Base-by-base conservation (phyloP, 1,284 basidiomycete species). In the Ceratobasidium sp. region DNA sequence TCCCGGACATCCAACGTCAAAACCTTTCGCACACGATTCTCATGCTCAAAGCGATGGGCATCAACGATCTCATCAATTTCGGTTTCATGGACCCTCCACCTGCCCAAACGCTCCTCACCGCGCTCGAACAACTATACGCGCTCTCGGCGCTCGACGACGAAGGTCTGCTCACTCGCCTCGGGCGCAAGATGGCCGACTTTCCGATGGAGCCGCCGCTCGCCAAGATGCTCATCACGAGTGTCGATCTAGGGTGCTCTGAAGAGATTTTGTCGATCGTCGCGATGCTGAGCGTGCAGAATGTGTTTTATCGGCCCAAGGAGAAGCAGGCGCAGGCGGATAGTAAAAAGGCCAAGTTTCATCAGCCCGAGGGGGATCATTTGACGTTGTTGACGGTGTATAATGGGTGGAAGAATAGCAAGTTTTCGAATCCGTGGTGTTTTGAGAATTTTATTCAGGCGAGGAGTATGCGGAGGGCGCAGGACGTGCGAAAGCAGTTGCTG, bases 361-460 rank as follows among this genome's bases (percentile, higher is more conserved):
- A 96, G 83, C 86, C 90, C 2, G 91, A 93, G 74, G 97, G 97
- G 28, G 97, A 99, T 83, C 96, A 98, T 83, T 87, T 98, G 78
- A 98, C 96, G 15, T 89, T 93, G 76, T 88, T 98, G 79, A 97
- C 96, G 3, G 98, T 99, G 1, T 99, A 99, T 87, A 99, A 99
- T 81, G 97, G 95, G 9, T 99, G 98, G 98, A 98, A 97, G 83
- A 92, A 89, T 9, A 95, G 93, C 81, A 98, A 95, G 84, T 99
- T 97, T 84, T 95, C 94, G 68, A 96, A 96, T 85, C 96, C 97
- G 1, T 98, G 96, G 97, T 97, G 95, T 84, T 96, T 95, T 82
- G 95, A 96, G 85, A 99, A 99, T 85, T 99, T 96, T 83, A 96
- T 99, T 66, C 98, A 99, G 84, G 96, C 96, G 12, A 90, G 98